Base-by-base conservation (phyloP, 192 early-diverging fungal species). In the Linnemannia exigua region DNA sequence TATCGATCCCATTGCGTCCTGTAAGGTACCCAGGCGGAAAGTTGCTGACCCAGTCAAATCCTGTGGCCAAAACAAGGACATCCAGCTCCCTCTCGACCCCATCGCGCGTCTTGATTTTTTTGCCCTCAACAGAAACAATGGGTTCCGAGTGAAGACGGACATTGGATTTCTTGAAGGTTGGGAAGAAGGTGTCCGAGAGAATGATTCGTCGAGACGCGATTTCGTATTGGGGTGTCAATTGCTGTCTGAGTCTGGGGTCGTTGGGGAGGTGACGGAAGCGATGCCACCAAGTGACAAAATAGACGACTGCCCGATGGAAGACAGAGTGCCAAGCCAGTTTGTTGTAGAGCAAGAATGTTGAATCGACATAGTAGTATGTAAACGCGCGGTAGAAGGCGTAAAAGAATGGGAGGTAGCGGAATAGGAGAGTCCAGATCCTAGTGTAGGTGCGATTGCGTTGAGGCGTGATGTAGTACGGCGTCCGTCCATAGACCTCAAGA, bases 1-100 rank as follows among this genome's bases (percentile, higher is more conserved):
- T 86, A 46, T 86, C 84, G 31, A 77, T 37, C 15, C 74, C 78
- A 1, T 51, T 52, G 5, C 70, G 68, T 41, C 84, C 84, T 48
- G 67, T 76, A 70, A 74, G 77, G 20, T 86, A 86, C 15, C 79
- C 84, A 2, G 47, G 46, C 3, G 84, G 84, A 58, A 80, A 86
- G 48, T 76, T 77, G 20, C 69, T n/a, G n/a, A 80, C 31, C 84
- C 84, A 86, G 20, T 80, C 71, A 70, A 88, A 91, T 6, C 89
- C 91, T 69, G 89, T 89, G 15, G 90, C 88, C 31, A 90, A 47
- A 3, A 91, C 72, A 37, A 90, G 58, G 0, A 91, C 70, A 86
- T 90, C 88, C 11, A 90, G 79, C 19, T 90, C 84, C 3, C 48
- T 58, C 31, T 76, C 76, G 22, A 80, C 71, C 0, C 89, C 88